Evolutionary conservation across 352 stramenopile species (phyloP), one percentile per base, ranked within the genome.

Genomic region (Globisporangium nagaii): DNA sequence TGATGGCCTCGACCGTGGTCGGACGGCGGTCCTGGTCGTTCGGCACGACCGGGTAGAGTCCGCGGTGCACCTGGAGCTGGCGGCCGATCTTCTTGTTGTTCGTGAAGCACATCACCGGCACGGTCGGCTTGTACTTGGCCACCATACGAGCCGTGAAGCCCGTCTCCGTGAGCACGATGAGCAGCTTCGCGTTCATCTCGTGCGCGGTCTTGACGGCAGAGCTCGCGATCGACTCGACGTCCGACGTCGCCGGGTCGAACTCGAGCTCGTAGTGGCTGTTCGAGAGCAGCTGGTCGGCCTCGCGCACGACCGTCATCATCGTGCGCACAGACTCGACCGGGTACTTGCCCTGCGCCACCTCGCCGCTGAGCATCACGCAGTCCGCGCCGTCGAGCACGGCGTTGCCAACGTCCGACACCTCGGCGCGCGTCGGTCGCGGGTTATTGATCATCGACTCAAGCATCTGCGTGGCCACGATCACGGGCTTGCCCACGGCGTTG

Each of bases 301-400:
- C 81, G 56, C 85, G 84, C 58, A 97, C 83, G 43, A 98, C 87
- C 44, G 94, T 93, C 67, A 96, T 97, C 93, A 98, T 98, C 13
- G 88, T 96, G 48, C 76, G 68, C 13, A 95, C 86, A 17, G 78
- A 89, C 57, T 95, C 82, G 40, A 93, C 66, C n/a, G 86, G 86
- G 74, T 91, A 95, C 68, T 95, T 92, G 58, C 86, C 86, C 40
- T 95, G 71, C 1, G 86, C 86, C 22, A 83, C 78, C 62, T 95
- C 84, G 5, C 84, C 86, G 51, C 79, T 92, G 52, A 95, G 79
- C 86, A 95, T 95, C 41, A 95, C 86, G 50, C 78, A 86, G 54
- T 95, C 86, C 4, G 86, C 82, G 30, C 86, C 86, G 50, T 95
- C 86, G 30, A 95, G 57, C 40, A 95, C 86, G 30, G 86, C 86